Base-by-base conservation (phyloP, 352 stramenopile genomes). In the Phytophthora megakarya region DNA sequence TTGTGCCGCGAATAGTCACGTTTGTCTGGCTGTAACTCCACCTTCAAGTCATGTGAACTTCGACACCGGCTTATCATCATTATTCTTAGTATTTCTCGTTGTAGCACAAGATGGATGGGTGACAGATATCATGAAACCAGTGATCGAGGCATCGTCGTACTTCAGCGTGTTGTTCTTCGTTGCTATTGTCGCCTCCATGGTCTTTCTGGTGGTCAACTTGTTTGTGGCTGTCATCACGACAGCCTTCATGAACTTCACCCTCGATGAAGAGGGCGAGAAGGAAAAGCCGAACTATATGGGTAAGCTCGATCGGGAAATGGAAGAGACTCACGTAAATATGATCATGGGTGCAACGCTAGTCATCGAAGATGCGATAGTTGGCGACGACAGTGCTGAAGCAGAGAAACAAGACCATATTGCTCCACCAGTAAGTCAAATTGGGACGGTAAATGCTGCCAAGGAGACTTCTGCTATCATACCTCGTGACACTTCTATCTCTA, bases 201-300 rank as follows among this genome's bases (percentile, higher is more conserved):
- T 93, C 8, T 92, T 93, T 39, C 75, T 93, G 13, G 84, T 92
- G 38, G 81, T 93, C 28, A 93, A 93, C 33, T 50, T 93, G 7
- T 93, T 93, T 42, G 84, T 93, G 16, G 84, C 84, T 10, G 84
- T 92, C 23, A 93, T 93, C 62, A 93, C 84, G 5, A 93, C 84
- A 3, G 78, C 82, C 13, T 93, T 93, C 53, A 93, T 93, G 82
- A 92, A 87, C 42, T 90, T 90, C 30, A 84, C 80, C 10, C 68
- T 88, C 12, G 84, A 88, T 46, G 76, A 73, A 50, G 73, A 82
- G 13, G 57, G 68, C 18, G 69, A 63, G 16, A 61, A 57, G 57
- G 58, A 81, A 3, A 71, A 71, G 1, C 66, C 69, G 1, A 61
- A 73, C 4, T 81, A 61, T 33, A 84, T 84, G 74, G 70, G 79